phyloP scores from a whole-genome alignment of 2,329 filamentous ascomycete species.

The Mycocentrospora acerina region DNA sequence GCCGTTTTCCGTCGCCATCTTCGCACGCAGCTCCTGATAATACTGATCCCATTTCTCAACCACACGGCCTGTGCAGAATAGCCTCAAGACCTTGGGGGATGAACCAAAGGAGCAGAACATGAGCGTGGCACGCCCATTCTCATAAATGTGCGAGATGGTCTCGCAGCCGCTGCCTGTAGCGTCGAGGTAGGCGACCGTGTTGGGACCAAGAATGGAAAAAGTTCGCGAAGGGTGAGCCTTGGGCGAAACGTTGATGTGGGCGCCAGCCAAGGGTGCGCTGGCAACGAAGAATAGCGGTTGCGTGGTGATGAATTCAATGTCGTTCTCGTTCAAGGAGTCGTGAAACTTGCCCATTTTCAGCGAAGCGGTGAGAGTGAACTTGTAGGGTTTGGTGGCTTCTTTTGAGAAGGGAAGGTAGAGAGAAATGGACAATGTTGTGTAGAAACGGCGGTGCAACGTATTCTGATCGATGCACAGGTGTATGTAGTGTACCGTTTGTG shows the following conservation, averaged over 20 bases:
- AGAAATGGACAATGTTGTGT: constrained; percentile 4
- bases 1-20: constrained; percentile 45
- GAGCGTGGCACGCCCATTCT: constrained; percentile 73
- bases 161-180: constrained; percentile 74
- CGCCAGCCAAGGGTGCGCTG: constrained; percentile 66
- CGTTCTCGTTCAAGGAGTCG: constrained; percentile 55
- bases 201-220: constrained; percentile 61
- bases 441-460: too few species aligned
- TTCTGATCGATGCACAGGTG: too few species aligned
- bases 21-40: constrained; percentile 36
- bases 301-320: constrained; percentile 63
- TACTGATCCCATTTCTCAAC: constrained; percentile 60
- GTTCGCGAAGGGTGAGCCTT: constrained; percentile 68
- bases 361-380: too few species aligned
- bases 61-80: constrained; percentile 62
- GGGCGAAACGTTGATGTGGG: constrained; percentile 75
- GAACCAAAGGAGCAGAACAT: constrained; percentile 70
- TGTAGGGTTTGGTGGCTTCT: too few species aligned
- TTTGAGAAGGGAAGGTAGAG: too few species aligned
- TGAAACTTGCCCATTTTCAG: constrained; percentile 63
- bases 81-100: constrained; percentile 62
- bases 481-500: too few species aligned
- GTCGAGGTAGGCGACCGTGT: constrained; percentile 69
- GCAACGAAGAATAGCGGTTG: constrained; percentile 77
- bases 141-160: constrained; percentile 73